Evolutionary conservation across 148 eudicot species (phyloP).

Genomic region (Beta vulgaris): DNA sequence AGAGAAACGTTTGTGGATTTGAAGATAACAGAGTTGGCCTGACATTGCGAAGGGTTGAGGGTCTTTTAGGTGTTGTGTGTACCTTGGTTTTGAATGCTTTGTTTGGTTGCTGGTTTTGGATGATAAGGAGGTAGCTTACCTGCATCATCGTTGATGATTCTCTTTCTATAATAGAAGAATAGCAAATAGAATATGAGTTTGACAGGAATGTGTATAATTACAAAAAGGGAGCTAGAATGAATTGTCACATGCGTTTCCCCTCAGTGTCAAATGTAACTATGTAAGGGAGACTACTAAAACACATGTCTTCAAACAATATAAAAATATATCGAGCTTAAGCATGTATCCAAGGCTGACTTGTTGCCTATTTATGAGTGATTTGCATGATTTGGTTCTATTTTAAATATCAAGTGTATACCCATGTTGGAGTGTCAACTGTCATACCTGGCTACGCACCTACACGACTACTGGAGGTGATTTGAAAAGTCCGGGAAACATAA

Average conservation of each 20-base stretch:
- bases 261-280: no score
- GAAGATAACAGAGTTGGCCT: neutral
- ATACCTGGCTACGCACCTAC: no score
- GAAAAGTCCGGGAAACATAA: neutral
- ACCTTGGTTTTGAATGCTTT: neutral
- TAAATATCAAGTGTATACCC: no score
- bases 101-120: neutral
- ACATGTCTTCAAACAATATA: no score
- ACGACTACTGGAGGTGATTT: neutral
- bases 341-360: no score
- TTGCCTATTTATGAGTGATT: no score
- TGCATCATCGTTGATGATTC: neutral
- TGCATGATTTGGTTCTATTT: no score
- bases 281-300: no score
- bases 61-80: neutral
- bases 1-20: neutral
- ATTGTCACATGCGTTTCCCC: no score
- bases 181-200: neutral
- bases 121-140: neutral
- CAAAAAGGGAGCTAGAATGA: no score
- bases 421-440: no score
- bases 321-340: no score
- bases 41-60: neutral
- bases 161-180: neutral
- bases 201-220: neutral